These are phyloP conservation scores for Isatis tinctoria DNA, from an alignment of 345 rosid genomes.

Conservation along the genomic window DNA sequence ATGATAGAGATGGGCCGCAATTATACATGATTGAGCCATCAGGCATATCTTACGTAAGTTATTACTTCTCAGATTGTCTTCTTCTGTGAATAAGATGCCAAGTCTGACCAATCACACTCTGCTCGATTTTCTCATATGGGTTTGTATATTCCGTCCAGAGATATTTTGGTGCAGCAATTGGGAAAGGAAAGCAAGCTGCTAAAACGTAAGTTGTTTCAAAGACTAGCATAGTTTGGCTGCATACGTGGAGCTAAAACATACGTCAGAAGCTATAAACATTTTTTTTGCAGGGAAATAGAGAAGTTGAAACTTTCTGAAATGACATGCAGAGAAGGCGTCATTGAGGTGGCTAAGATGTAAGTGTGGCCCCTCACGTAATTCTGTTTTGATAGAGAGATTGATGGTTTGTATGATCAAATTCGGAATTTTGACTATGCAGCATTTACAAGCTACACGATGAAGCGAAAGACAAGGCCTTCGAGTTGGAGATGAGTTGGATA, in stretches of 20 bases:
- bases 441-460: conserved; percentile 96
- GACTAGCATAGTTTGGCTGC: no score
- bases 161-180: conserved; percentile 96
- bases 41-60: conserved; percentile 88
- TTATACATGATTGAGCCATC: conserved; percentile 97
- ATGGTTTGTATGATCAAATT: neutral
- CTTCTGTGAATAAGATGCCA: no score
- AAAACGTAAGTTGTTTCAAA: conserved; percentile 57
- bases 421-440: conserved; percentile 35
- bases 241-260: no score
- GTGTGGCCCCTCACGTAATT: conserved; percentile 19
- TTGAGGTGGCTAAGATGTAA: conserved; percentile 96
- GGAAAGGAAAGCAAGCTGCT: conserved; percentile 98
- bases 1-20: conserved; percentile 97
- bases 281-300: conserved; percentile 76
- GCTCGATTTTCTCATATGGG: neutral
- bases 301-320: conserved; percentile 89
- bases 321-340: conserved; percentile 93
- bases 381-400: neutral
- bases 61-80: no score
- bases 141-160: conserved; percentile 40
- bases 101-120: no score
- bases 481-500: conserved; percentile 96
- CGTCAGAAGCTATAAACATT: no score
- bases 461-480: conserved; percentile 97